These are phyloP conservation scores for rapeseed (Brassica napus) DNA, from an alignment of 345 rosid species.

Conservation along the genomic window DNA sequence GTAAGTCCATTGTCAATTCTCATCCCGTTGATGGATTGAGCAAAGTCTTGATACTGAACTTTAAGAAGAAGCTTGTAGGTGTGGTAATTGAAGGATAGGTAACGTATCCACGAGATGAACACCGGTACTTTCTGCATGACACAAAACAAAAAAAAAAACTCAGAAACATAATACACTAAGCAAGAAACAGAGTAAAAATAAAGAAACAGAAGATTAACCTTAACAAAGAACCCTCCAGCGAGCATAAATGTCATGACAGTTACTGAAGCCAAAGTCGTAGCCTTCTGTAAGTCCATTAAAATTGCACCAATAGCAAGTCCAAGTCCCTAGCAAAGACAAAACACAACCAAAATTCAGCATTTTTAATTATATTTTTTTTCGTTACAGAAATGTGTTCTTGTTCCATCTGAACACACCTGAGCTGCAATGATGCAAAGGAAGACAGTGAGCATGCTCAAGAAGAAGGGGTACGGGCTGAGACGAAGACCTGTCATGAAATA, in stretches of 20 bases:
- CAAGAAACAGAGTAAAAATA: not conserved
- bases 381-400: too few relatives aligned
- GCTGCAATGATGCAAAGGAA: conserved; percentile 90
- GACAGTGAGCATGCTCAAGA: conserved; percentile 74
- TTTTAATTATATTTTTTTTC: too few relatives aligned
- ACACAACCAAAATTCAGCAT: too few relatives aligned
- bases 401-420: conserved; percentile 66
- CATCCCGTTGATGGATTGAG: conserved; percentile 51
- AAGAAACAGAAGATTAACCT: conserved; percentile 49
- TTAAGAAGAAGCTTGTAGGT: conserved; percentile 91
- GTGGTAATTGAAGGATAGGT: conserved; percentile 95
- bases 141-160: not conserved
- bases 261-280: conserved; percentile 94
- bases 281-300: conserved; percentile 87
- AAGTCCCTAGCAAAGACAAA: conserved; percentile 63
- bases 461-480: conserved; percentile 62
- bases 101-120: conserved; percentile 88
- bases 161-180: too few relatives aligned
- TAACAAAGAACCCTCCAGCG: conserved; percentile 88
- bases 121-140: conserved; percentile 75
- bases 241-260: conserved; percentile 98
- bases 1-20: conserved; percentile 60
- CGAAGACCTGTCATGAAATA: conserved; percentile 95
- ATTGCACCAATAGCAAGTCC: conserved; percentile 98
- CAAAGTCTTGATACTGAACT: conserved; percentile 65